Evolutionary conservation across 345 rosid species (phyloP).

Genomic region (Eutrema japonicum): DNA sequence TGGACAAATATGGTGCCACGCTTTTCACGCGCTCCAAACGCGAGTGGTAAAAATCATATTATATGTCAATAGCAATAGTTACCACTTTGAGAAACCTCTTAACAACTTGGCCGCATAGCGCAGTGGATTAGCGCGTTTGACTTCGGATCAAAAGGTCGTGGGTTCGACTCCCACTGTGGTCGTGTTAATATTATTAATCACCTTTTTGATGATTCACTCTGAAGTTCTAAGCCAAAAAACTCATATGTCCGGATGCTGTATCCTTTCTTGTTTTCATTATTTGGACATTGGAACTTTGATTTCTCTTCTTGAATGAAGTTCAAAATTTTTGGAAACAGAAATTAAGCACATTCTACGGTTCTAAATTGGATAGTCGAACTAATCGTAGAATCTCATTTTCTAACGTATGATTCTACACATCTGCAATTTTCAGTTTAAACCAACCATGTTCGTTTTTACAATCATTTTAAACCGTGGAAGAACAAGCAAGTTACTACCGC

Average conservation of each 20-base stretch:
- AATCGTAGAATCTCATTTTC: neutral
- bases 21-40: neutral
- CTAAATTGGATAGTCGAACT: neutral
- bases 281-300: neutral
- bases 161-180: conserved; percentile 95
- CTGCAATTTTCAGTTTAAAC: neutral
- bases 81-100: no score
- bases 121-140: conserved; percentile 98
- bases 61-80: no score
- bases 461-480: neutral
- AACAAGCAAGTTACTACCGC: neutral
- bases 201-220: neutral
- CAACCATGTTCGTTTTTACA: neutral
- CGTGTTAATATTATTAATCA: conserved; percentile 13
- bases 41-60: neutral
- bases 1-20: neutral
- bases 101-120: conserved; percentile 70
- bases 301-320: neutral
- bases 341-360: neutral
- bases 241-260: neutral
- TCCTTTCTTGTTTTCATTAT: neutral
- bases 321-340: neutral
- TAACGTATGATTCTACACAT: neutral
- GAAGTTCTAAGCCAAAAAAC: no score
- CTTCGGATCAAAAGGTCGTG: conserved; percentile 91